Evolutionary conservation across 805 yeast species (phyloP).

Genomic region (Metschnikowia lochheadii): DNA sequence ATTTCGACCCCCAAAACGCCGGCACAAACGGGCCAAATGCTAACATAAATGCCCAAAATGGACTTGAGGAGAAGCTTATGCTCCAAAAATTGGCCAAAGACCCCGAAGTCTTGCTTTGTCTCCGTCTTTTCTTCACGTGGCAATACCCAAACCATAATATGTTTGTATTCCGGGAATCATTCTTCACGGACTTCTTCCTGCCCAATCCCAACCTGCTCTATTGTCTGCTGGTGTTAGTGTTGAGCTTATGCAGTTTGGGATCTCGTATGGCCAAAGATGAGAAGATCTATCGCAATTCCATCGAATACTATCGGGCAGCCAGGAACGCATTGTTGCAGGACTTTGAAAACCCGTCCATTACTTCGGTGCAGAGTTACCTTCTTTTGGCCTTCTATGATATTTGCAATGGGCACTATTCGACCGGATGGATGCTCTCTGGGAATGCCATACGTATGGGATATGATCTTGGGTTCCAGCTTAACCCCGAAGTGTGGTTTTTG

Average conservation of each 20-base stretch:
- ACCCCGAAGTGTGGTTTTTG: slow-evolving; percentile 57
- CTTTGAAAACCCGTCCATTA: slow-evolving; percentile 45
- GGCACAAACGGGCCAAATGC: slow-evolving; percentile 25
- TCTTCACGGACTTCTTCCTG: slow-evolving; percentile 55
- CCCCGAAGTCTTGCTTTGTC: slow-evolving; percentile 29
- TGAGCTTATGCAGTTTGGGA: slow-evolving; percentile 58
- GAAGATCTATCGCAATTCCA: slow-evolving; percentile 37
- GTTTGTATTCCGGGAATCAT: slow-evolving; percentile 62
- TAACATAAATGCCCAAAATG: slow-evolving; percentile 25
- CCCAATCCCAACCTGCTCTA: slow-evolving; percentile 49
- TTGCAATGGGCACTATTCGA: slow-evolving; percentile 53
- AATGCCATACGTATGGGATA: slow-evolving; percentile 62
- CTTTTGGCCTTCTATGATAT: slow-evolving; percentile 58
- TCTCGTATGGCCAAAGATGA: slow-evolving; percentile 46
- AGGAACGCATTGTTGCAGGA: slow-evolving; percentile 38
- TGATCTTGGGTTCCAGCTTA: slow-evolving; percentile 59
- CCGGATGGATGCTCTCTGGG: slow-evolving; percentile 63
- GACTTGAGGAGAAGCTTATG: slow-evolving; percentile 12
- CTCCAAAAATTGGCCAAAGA: slow-evolving; percentile 13
- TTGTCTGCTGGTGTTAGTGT: slow-evolving; percentile 52
- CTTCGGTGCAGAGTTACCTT: slow-evolving; percentile 57
- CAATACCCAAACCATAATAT: slow-evolving; percentile 61
- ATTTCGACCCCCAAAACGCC: slow-evolving; percentile 27
- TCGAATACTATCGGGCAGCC: slow-evolving; percentile 45
- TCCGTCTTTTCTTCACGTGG: slow-evolving; percentile 54